A percentile compares a stretch with the other conserved stretches of the same genome.
These are phyloP conservation scores for Sporothrix euskadiensis DNA, from an alignment of 2,329 filamentous ascomycete species.

Conservation along the genomic window DNA sequence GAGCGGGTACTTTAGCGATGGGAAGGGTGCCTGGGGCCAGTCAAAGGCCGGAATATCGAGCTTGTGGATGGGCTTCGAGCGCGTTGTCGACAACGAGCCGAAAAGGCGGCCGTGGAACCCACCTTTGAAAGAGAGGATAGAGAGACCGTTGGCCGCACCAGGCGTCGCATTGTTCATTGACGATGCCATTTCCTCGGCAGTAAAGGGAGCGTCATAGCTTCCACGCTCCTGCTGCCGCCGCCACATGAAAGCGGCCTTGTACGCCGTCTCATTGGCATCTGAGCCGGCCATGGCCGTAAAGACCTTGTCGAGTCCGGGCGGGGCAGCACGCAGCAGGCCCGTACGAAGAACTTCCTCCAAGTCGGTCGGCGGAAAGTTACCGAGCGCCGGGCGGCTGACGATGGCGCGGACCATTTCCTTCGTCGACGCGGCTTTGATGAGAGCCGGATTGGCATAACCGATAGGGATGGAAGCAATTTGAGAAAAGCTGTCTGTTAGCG, in stretches of 20 bases:
- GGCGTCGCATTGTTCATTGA: constrained; percentile 71
- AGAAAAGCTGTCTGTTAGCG: constrained; percentile 55
- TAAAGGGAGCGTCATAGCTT: constrained; percentile 75
- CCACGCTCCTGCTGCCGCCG: constrained; percentile 78
- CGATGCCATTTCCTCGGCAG: constrained; percentile 60
- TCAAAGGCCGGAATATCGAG: constrained; percentile 92
- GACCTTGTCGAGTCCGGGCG: constrained; percentile 80
- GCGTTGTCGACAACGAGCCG: constrained; percentile 81
- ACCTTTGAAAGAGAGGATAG: constrained; percentile 84
- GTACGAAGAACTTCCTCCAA: constrained; percentile 79
- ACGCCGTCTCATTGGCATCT: constrained; percentile 91
- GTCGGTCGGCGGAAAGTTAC: constrained; percentile 85
- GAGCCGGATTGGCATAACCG: constrained; percentile 84
- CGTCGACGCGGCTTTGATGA: constrained; percentile 68
- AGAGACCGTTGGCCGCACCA: constrained; percentile 68
- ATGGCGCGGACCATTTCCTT: constrained; percentile 77
- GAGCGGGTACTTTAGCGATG: constrained; percentile 80
- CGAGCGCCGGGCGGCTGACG: constrained; percentile 85
- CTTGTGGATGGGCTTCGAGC: constrained; percentile 93
- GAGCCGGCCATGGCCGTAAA: constrained; percentile 89
- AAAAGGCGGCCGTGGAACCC: constrained; percentile 90
- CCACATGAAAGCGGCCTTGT: constrained; percentile 96
- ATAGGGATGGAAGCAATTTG: constrained; percentile 92
- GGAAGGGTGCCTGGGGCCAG: constrained; percentile 91
- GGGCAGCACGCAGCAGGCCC: constrained; percentile 78